Evolutionary conservation across 2,329 filamentous ascomycete genomes (phyloP), one percentile per base, ranked within the genome.

Genomic region (Onygenales sp.): DNA sequence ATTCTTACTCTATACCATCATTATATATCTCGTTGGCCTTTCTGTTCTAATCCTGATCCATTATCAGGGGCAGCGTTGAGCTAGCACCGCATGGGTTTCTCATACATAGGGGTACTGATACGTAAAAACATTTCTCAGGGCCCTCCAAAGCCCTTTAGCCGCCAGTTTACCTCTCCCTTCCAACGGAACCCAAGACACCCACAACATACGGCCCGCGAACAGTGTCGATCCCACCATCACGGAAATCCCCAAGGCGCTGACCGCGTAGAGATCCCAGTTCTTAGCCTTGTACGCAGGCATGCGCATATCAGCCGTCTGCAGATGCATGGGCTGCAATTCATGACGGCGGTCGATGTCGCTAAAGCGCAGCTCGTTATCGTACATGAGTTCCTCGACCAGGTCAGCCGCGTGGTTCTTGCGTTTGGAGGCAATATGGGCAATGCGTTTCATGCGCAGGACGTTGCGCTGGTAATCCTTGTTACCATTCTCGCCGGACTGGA

Each of bases 281-380:
- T 61, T 64, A 0, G 67, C 69, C 46, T 67, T 68, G 62, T 65
- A 73, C 5, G 54, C 41, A 0, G 70, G 62, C 70, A 75, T 75
- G 13, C 72, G 63, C 56, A 65, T 64, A 55, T 75, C 71, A 0
- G 73, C 72, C 2, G 72, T 75, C 59, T 75, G 69, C 9, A 75
- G 60, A 55, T 76, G 72, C 68, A 73, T 74, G 1, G 70, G 69
- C 21, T 27, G 21, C 21, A 27, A 27, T 27, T 27, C 21, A 27
- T 27, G 21, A 27, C 21, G 5, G 59, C 2, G 62, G 44, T 51
- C 58, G 57, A 38, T 50, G n/a, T 57, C 52, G 1, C 50, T 44
- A 49, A 58, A 49, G 14, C 60, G 53, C 32, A 57, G 33, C 46
- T 64, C 63, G 43, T 64, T 59, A 44, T 75, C 73, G 31, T 66